These are phyloP conservation scores for Rhynchosporium secalis DNA, from an alignment of 2,329 filamentous ascomycete genomes.

Conservation along the genomic window DNA sequence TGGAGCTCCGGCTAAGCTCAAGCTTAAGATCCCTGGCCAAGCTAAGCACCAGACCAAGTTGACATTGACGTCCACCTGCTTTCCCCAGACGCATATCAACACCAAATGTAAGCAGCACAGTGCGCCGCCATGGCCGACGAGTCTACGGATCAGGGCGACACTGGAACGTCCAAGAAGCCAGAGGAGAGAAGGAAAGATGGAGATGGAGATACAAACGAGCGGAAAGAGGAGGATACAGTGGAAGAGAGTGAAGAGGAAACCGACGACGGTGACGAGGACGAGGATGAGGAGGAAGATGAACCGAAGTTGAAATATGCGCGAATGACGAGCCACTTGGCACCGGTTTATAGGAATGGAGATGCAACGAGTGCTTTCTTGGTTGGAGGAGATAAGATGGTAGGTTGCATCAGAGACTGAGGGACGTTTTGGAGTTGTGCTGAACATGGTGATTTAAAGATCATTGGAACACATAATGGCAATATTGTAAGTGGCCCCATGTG, in stretches of 20 bases:
- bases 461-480: slow-evolving; percentile 95
- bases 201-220: slow-evolving; percentile 14
- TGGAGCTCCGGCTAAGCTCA: neutral
- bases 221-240: slow-evolving; percentile 30
- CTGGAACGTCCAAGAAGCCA: slow-evolving; percentile 27
- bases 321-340: slow-evolving; percentile 74
- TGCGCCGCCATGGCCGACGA: slow-evolving; percentile 39
- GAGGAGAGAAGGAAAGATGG: slow-evolving; percentile 29
- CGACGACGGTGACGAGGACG: slow-evolving; percentile 57
- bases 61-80: slow-evolving; percentile 29
- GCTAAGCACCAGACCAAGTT: slow-evolving; percentile 16
- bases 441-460: slow-evolving; percentile 56
- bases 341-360: slow-evolving; percentile 92
- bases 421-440: slow-evolving; percentile 36
- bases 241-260: slow-evolving; percentile 44
- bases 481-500: slow-evolving; percentile 64
- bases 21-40: neutral
- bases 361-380: slow-evolving; percentile 89
- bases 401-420: slow-evolving; percentile 26
- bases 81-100: slow-evolving; percentile 29
- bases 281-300: slow-evolving; percentile 82
- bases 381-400: slow-evolving; percentile 94
- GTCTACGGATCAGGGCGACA: slow-evolving; percentile 36
- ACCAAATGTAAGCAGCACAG: slow-evolving; percentile 37
- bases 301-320: slow-evolving; percentile 91